Evolutionary conservation across 768 basidiomycete genomes (phyloP).

Genomic region (Cystofilobasidium macerans): DNA sequence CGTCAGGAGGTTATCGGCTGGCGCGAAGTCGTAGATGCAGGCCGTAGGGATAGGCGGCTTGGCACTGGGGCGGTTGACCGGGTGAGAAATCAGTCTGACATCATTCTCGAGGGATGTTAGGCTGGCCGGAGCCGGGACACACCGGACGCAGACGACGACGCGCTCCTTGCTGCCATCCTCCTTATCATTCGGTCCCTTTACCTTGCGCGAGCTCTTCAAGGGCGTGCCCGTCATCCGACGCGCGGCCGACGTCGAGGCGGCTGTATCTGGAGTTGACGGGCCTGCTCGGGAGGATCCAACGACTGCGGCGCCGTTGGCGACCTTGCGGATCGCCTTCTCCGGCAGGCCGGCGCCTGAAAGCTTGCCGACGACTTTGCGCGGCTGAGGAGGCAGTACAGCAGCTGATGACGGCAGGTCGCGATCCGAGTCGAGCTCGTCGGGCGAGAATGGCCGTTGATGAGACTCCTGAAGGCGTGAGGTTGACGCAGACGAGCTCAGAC

Average conservation of each 20-base stretch:
- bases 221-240: neutral
- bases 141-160: conserved; percentile 18
- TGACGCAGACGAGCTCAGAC: neutral
- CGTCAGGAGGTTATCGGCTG: conserved; percentile 11
- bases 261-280: neutral
- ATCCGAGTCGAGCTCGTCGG: conserved; percentile 17
- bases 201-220: neutral
- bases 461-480: neutral
- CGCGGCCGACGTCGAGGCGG: neutral
- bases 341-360: neutral
- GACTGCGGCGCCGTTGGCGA: neutral
- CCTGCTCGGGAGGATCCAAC: neutral
- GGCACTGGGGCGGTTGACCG: no score
- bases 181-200: neutral
- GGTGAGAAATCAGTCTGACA: neutral
- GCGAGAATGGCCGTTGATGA: neutral
- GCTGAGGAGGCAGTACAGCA: no score
- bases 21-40: conserved; percentile 19
- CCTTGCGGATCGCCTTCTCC: neutral
- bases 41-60: conserved; percentile 9
- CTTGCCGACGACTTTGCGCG: conserved; percentile 10
- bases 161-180: conserved; percentile 11
- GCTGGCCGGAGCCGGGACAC: neutral
- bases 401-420: neutral
- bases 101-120: neutral